Base-by-base conservation (phyloP, 1,284 basidiomycete genomes). In the Naganishia sp. region DNA sequence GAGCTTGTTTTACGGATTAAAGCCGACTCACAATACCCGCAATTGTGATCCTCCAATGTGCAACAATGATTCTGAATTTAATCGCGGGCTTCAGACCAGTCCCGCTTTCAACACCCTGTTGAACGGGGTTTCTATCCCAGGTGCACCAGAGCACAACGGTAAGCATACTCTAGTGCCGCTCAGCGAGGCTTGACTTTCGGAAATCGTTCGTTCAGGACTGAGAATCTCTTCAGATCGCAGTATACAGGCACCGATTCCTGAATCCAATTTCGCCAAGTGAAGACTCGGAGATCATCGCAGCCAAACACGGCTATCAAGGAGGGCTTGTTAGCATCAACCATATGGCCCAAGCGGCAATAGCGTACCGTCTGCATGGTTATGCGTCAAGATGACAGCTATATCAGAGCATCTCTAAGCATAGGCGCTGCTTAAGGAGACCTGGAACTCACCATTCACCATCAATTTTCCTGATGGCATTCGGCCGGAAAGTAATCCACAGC, bases 251-350 rank as follows among this genome's bases (percentile, higher is more conserved):
- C 57, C 3, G 21, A 42, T 6, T 61, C 57, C 43, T 61, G 57
- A n/a, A 61, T 61, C 48, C 57, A 61, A 9, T 61, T 48, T 28
- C 21, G 33, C 57, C 57, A 61, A 2, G 57, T 61, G n/a, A 61
- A 61, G 5, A 61, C 48, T 1, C 57, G 57, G 2, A 61, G 48
- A 61, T 61, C 57, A 25, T 52, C 57, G 36, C 28, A 39, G 4
- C 57, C 57, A 23, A 52, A 42, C 10, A 49, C 42, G n/a, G 57
- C 57, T 21, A 21, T 21, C 21, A 21, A 21, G 21, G 21, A 21
- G 21, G 21, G 21, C 21, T 21, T 0, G 21, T 21, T 21, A 21
- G 21, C 21, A 21, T 21, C 21, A 21, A 21, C 21, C 0, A 0
- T 21, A 21, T 21, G 1, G 21, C 21, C 21, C 21, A 21, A 21